Evolutionary conservation across 179 eudicot species (phyloP).

Genomic region (Spinacia oleracea): DNA sequence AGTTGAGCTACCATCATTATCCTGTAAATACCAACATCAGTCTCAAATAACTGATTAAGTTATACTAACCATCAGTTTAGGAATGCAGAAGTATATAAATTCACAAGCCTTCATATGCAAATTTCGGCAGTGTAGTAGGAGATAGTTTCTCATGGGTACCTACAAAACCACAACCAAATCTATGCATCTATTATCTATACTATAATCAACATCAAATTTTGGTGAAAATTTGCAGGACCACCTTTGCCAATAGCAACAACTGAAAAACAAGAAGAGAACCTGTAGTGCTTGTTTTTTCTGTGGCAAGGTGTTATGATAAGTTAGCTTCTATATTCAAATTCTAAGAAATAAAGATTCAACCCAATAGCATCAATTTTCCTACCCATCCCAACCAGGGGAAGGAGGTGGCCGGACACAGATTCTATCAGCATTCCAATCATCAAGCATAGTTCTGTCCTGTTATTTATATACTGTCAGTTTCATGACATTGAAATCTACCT

Average conservation of each 20-base stretch:
- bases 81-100: neutral
- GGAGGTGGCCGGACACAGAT: too few relatives aligned
- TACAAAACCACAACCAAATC: neutral
- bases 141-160: neutral
- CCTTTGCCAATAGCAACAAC: neutral
- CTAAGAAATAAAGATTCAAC: neutral
- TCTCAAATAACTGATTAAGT: too few relatives aligned
- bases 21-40: neutral
- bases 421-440: constrained; percentile 25
- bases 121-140: neutral
- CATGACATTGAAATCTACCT: too few relatives aligned
- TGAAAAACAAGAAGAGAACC: neutral
- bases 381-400: too few relatives aligned
- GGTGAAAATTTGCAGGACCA: neutral
- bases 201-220: neutral
- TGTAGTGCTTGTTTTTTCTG: neutral
- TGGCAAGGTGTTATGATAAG: too few relatives aligned
- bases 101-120: neutral
- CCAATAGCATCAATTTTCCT: too few relatives aligned
- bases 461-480: neutral
- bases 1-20: neutral
- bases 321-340: too few relatives aligned
- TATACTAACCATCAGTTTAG: neutral
- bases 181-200: too few relatives aligned
- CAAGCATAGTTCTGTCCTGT: constrained; percentile 10